These are phyloP conservation scores for Leccinum sublutescens DNA, from an alignment of 768 basidiomycete genomes.

Conservation along the genomic window DNA sequence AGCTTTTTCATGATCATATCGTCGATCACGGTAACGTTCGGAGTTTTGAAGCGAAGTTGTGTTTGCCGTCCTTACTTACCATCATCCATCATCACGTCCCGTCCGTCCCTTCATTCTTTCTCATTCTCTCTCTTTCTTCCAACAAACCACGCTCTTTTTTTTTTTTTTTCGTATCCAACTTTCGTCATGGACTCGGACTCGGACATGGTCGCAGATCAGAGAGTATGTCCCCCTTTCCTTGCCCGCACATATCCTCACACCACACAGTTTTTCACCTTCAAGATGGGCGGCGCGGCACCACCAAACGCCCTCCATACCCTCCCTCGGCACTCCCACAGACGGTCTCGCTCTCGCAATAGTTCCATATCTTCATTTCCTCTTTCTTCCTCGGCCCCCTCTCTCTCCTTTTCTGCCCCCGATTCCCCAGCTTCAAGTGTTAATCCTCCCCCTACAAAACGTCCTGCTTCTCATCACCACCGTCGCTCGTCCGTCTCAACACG, in stretches of 20 bases:
- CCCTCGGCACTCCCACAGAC: slow-evolving; percentile 36
- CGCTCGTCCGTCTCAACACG: slow-evolving; percentile 88
- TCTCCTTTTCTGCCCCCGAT: slow-evolving; percentile 38
- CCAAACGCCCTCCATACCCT: slow-evolving; percentile 39
- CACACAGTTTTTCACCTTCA: slow-evolving; percentile 69
- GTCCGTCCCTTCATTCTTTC: neutral
- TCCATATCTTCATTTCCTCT: slow-evolving; percentile 47
- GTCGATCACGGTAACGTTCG: slow-evolving; percentile 19
- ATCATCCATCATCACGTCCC: neutral
- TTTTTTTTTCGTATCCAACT: neutral
- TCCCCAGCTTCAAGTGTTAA: slow-evolving; percentile 28
- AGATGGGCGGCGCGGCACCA: slow-evolving; percentile 48
- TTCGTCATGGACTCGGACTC: slow-evolving; percentile 38
- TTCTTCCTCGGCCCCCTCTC: slow-evolving; percentile 38
- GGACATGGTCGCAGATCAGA: slow-evolving; percentile 40
- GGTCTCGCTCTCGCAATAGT: slow-evolving; percentile 66
- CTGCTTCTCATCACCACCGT: slow-evolving; percentile 78
- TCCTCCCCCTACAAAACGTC: slow-evolving; percentile 44
- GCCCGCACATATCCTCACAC: neutral
- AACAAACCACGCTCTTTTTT: slow-evolving; percentile 26
- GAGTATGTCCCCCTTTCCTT: slow-evolving; percentile 28
- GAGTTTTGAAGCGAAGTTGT: slow-evolving; percentile 19
- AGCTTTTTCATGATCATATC: slow-evolving; percentile 23
- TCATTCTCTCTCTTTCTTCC: slow-evolving; percentile 23
- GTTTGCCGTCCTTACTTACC: neutral